Base-by-base conservation (phyloP, 768 basidiomycete species). In the Neoboletus subvelutipes region DNA sequence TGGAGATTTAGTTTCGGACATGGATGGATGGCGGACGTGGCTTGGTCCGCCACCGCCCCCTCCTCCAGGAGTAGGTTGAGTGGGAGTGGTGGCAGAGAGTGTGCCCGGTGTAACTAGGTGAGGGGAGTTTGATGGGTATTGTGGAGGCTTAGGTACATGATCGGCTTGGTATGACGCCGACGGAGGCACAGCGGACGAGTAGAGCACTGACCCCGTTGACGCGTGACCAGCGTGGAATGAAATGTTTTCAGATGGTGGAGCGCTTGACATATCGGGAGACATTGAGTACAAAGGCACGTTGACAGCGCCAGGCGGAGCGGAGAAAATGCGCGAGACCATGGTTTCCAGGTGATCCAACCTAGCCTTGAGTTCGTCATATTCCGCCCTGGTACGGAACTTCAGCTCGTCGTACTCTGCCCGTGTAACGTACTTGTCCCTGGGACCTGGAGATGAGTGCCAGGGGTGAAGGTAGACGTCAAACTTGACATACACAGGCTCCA, bases 341-440 rank as follows among this genome's bases (percentile, higher is more conserved):
- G 76, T 71, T 65, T 85, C 84, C 24, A 93, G 80, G 45, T 80
- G 75, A 33, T 84, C 82, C 64, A 90, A 74, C 50, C 86, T 83
- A 20, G 77, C 71, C 66, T 83, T 87, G 64, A 93, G 82, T 42
- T 87, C 85, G 54, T 82, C 80, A 8, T 64, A 60, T 47, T 72
- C 72, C 18, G 64, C 62, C 50, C 49, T 72, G 29, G 50, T 67
- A 36, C 87, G 82, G 37, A 79, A 68, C 65, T 82, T 87, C 62
- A 92, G 81, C 22, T 88, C 87, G 47, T 92, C 89, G 66, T 87
- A 88, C 64, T 92, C 91, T 29, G 81, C 75, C 22, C 89, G 80
- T 37, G 85, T 86, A 55, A 91, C 88, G 70, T 90, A 90, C 73
- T 90, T 92, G 71, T 92, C 90, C 59, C 87, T 88, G 64, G 37